phyloP scores from a whole-genome alignment of 2,329 filamentous ascomycete species.

The Pseudogymnoascus sp. region DNA sequence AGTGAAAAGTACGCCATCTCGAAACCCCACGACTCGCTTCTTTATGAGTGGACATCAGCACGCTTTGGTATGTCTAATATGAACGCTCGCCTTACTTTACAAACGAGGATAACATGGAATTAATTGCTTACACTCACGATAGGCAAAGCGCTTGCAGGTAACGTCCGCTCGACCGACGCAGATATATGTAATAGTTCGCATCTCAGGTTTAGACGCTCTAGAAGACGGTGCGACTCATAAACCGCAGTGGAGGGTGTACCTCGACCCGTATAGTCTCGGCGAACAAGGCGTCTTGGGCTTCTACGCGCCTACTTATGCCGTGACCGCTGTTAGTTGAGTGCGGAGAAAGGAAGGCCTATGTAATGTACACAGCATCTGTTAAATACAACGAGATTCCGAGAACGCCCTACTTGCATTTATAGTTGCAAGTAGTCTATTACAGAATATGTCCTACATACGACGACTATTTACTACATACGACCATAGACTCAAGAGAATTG shows the following conservation, averaged over 20 bases:
- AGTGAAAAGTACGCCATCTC: not conserved
- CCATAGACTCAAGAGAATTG: not conserved
- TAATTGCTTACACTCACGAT: not conserved
- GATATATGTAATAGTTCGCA: not conserved
- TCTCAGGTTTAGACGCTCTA: not conserved
- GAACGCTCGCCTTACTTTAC: not conserved
- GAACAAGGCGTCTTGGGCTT: not conserved
- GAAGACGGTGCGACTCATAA: not conserved
- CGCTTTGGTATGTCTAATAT: not conserved
- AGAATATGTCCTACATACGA: not conserved
- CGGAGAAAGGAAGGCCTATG: not conserved
- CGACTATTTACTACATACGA: not conserved
- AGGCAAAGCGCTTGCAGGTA: not conserved
- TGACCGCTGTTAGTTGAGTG: not conserved
- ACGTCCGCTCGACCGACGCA: not conserved
- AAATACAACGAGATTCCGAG: not conserved
- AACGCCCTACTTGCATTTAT: not conserved
- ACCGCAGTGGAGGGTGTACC: not conserved
- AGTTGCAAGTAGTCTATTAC: not conserved
- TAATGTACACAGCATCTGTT: not conserved
- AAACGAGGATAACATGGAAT: not conserved
- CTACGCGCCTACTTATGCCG: not conserved
- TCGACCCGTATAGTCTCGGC: not conserved
- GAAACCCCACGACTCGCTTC: not conserved
- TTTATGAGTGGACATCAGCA: not conserved